phyloP scores from a whole-genome alignment of 371 early-diverging fungal genomes.

The Mortierella sp. region DNA sequence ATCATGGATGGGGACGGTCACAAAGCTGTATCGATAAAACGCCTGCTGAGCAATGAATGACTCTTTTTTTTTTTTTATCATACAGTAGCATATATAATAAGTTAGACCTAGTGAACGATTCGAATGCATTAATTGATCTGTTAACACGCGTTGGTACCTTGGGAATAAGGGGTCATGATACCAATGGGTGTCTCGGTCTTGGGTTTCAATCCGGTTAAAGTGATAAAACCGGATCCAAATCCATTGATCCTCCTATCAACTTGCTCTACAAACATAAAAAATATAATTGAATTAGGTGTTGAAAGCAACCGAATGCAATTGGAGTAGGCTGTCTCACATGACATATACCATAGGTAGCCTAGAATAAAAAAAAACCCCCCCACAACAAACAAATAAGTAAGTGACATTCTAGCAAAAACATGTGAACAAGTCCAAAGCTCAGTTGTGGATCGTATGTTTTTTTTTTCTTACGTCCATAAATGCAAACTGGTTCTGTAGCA shows the following conservation, averaged over 20 bases:
- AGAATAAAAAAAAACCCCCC: background rate
- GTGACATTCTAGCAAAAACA: background rate
- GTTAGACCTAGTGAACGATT: background rate
- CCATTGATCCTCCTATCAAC: slow-evolving; percentile 34
- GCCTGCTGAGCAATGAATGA: slow-evolving; percentile 56
- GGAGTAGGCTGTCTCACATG: background rate
- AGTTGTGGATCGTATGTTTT: too few species aligned
- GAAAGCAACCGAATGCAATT: background rate
- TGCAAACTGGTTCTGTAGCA: slow-evolving; percentile 35
- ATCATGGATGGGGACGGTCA: slow-evolving; percentile 53
- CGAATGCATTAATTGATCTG: background rate
- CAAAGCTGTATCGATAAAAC: slow-evolving; percentile 47
- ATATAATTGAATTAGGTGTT: background rate
- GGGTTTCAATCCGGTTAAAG: slow-evolving; percentile 57
- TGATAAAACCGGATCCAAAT: slow-evolving; percentile 41
- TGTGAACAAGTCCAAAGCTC: background rate
- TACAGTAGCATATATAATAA: background rate
- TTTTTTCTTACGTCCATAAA: slow-evolving; percentile 24
- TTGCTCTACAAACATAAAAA: slow-evolving; percentile 18
- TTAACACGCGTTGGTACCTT: slow-evolving; percentile 50
- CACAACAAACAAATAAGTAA: background rate
- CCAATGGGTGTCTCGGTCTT: slow-evolving; percentile 66
- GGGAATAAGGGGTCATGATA: slow-evolving; percentile 62
- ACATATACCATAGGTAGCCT: slow-evolving; percentile 12
- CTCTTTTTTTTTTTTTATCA: slow-evolving; percentile 16